A percentile compares a stretch with the other conserved stretches of the same genome.
These are phyloP conservation scores for Mycena maculata DNA, from an alignment of 768 basidiomycete species.

Conservation along the genomic window DNA sequence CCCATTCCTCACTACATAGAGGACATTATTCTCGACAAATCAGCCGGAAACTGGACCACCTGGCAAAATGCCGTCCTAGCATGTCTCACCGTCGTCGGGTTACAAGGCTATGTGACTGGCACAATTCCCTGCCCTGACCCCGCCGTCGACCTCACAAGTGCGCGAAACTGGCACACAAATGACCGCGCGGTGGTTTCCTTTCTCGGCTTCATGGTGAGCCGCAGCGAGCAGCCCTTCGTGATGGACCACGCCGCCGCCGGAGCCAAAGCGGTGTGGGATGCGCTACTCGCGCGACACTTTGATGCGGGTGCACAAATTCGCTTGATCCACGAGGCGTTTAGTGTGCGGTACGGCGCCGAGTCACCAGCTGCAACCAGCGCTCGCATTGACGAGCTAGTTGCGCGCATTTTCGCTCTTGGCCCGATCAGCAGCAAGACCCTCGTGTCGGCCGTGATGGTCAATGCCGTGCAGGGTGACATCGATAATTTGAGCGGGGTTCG, in stretches of 20 bases:
- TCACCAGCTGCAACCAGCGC: slow-evolving; percentile 19
- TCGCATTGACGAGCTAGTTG: slow-evolving; percentile 24
- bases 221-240: slow-evolving; percentile 23
- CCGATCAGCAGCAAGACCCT: slow-evolving; percentile 21
- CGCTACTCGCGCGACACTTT: slow-evolving; percentile 17
- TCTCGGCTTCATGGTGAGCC: slow-evolving; percentile 17
- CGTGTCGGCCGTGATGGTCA: slow-evolving; percentile 17
- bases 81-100: slow-evolving; percentile 19
- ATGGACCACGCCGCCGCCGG: slow-evolving; percentile 1
- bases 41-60: slow-evolving; percentile 18
- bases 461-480: slow-evolving; percentile 29
- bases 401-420: slow-evolving; percentile 18
- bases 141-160: slow-evolving; percentile 5
- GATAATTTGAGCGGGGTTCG: neutral
- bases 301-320: slow-evolving; percentile 17
- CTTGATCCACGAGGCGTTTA: slow-evolving; percentile 21
- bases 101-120: slow-evolving; percentile 13
- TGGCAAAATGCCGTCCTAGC: slow-evolving; percentile 22
- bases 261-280: slow-evolving; percentile 23
- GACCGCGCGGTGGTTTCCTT: slow-evolving; percentile 26
- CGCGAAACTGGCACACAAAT: slow-evolving; percentile 19
- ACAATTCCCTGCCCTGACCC: slow-evolving; percentile 11
- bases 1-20: slow-evolving; percentile 20
- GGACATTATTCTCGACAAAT: slow-evolving; percentile 18
- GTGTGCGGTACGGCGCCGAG: slow-evolving; percentile 21